phyloP scores from a whole-genome alignment of 371 early-diverging fungal genomes.

The Smittium culicis region DNA sequence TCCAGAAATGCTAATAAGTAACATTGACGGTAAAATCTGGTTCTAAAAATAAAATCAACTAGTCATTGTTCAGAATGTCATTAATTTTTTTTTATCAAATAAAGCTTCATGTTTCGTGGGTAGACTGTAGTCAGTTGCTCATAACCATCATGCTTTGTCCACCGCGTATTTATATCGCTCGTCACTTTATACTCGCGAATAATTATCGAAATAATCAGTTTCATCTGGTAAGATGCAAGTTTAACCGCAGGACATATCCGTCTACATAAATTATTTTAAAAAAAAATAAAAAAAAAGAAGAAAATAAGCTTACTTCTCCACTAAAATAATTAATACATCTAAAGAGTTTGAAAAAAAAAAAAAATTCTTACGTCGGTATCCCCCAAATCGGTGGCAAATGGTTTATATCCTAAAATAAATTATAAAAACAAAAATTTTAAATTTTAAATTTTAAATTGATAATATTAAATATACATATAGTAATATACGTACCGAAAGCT shows the following conservation, averaged over 20 bases:
- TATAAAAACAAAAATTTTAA: background rate
- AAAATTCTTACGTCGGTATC: background rate
- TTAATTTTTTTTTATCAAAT: too few relatives aligned
- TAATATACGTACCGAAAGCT: background rate
- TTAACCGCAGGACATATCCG: background rate
- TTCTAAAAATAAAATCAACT: too few relatives aligned
- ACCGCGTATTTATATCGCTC: background rate
- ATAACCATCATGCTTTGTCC: background rate
- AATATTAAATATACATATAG: background rate
- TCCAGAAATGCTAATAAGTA: too few relatives aligned
- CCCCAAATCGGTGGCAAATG: background rate
- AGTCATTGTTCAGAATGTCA: too few relatives aligned
- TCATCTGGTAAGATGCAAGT: background rate
- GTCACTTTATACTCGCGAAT: background rate
- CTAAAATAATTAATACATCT: background rate
- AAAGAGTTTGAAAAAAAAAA: background rate
- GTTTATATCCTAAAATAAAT: background rate
- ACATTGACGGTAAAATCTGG: too few relatives aligned
- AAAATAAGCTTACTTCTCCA: background rate
- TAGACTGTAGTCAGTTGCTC: background rate
- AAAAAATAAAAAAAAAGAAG: background rate
- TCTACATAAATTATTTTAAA: background rate
- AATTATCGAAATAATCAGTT: background rate
- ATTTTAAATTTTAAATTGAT: background rate
- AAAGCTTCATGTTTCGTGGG: background rate